These are phyloP conservation scores for Chamaenerion angustifolium DNA, from an alignment of 345 rosid species.

Conservation along the genomic window DNA sequence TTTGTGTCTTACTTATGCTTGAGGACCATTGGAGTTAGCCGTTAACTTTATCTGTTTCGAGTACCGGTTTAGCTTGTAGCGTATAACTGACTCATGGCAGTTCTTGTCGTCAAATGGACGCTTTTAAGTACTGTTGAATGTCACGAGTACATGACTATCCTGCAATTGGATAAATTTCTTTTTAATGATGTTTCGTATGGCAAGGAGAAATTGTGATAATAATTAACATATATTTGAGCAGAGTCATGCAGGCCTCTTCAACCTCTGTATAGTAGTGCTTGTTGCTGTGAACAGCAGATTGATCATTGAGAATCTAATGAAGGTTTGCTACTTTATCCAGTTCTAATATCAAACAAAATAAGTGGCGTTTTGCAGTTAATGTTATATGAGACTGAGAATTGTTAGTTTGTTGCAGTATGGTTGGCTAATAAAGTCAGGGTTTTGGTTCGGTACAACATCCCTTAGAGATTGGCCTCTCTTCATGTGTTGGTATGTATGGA, in stretches of 20 bases:
- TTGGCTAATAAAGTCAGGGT: conserved; percentile 75
- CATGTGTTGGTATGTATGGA: conserved; percentile 77
- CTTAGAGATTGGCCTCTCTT: conserved; percentile 94
- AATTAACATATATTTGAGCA: conserved; percentile 15
- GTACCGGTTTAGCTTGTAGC: too few species aligned
- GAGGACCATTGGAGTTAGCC: too few species aligned
- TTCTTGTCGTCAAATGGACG: too few species aligned
- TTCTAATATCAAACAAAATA: not conserved
- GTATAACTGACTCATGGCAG: too few species aligned
- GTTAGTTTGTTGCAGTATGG: conserved; percentile 57
- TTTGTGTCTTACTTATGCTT: too few species aligned
- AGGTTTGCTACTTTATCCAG: conserved; percentile 25
- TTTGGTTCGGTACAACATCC: conserved; percentile 86
- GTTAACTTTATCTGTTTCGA: too few species aligned
- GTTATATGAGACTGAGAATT: not conserved
- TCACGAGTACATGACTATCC: too few species aligned
- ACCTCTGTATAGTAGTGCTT: conserved; percentile 93
- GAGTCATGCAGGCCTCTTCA: conserved; percentile 99
- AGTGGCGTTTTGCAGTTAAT: too few species aligned
- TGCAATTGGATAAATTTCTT: too few species aligned
- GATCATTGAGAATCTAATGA: conserved; percentile 89
- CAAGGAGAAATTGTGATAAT: not conserved
- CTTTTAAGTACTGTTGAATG: too few species aligned
- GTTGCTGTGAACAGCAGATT: conserved; percentile 95
- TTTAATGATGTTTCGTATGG: not conserved